These are phyloP conservation scores for Leishmania turanica DNA, from an alignment of 208 protist species.

Conservation along the genomic window DNA sequence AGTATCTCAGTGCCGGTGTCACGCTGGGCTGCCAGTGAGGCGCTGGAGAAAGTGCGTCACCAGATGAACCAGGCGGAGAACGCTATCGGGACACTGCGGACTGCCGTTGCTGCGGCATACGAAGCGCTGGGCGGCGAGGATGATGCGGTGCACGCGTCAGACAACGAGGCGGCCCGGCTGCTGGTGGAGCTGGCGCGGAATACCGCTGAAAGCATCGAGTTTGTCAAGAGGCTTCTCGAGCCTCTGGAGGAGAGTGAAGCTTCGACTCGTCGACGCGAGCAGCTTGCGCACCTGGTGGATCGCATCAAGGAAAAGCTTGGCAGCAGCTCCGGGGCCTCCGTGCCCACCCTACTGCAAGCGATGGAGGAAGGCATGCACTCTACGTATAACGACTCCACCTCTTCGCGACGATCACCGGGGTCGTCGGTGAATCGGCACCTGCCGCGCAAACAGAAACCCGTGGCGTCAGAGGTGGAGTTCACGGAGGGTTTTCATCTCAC, in stretches of 20 bases:
- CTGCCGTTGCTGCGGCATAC: constrained; percentile 33
- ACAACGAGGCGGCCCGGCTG: constrained; percentile 13
- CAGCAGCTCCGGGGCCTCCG: neutral
- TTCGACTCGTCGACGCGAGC: constrained; percentile 6
- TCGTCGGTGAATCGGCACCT: constrained; percentile 18
- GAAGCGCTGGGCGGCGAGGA: constrained; percentile 43
- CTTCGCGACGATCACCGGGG: neutral
- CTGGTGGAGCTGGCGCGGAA: constrained; percentile 25
- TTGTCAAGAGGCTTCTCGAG: constrained; percentile 15
- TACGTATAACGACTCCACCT: neutral
- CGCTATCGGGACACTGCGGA: constrained; percentile 36
- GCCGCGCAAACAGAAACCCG: constrained; percentile 38
- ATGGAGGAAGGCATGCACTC: constrained; percentile 2
- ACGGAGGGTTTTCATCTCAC: constrained; percentile 20
- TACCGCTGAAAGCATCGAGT: constrained; percentile 13
- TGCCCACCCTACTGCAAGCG: neutral
- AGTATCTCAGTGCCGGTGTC: neutral
- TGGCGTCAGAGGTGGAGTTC: constrained; percentile 20
- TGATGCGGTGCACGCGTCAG: constrained; percentile 6
- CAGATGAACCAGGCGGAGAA: constrained; percentile 30
- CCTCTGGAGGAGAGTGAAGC: constrained; percentile 2
- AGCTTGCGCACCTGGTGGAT: constrained; percentile 10
- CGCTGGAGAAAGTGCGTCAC: constrained; percentile 32
- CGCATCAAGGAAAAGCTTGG: constrained; percentile 13
- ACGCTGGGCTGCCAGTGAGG: neutral